Base-by-base conservation (phyloP, 805 yeast genomes). In the Metschnikowia drakensbergensis region DNA sequence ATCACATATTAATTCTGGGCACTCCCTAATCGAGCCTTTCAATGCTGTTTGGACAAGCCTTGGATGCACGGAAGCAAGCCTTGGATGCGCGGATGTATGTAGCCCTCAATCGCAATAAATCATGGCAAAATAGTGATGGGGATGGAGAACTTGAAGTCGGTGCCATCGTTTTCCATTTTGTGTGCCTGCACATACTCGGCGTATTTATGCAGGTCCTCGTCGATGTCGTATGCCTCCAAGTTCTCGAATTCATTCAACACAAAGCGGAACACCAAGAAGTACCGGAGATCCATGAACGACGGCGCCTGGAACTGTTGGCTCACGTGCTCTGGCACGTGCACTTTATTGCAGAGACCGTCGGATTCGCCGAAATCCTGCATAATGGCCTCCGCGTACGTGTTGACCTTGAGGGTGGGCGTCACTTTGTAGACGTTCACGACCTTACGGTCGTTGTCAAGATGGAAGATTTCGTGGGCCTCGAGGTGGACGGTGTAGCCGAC, bases 401-500 rank as follows among this genome's bases (percentile, higher is more conserved):
- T 72, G 32, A 61, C 51, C 52, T 70, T 71, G 17, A 60, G 31
- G 11, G 59, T 58, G 13, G 71, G 71, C 9, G 69, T 64, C 13
- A 71, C 74, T 45, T 65, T 61, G 55, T 68, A 71, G 8, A 57
- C 48, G 45, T 72, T 66, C 13, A 59, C 45, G 35, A 50, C 27
- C 31, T 53, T 52, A 29, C 56, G 48, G 30, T 39, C 43, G 17
- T 42, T 47, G 7, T 37, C 47, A 11, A 54, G 22, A 49, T 71
- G 72, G 53, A 62, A 71, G 3, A 57, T 43, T 47, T 72, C 76
- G 46, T 68, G 69, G 8, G 75, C 76, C 52, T 71, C 76, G n/a
- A 71, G 40, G 48, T 66, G 68, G 7, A 57, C 60, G 4, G 67
- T 58, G 25, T 63, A 48, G 1, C 77, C 77, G 1, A 63, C 67